Base-by-base conservation (phyloP, 768 basidiomycete genomes). In the Gloeopeniophorella convolvens region DNA sequence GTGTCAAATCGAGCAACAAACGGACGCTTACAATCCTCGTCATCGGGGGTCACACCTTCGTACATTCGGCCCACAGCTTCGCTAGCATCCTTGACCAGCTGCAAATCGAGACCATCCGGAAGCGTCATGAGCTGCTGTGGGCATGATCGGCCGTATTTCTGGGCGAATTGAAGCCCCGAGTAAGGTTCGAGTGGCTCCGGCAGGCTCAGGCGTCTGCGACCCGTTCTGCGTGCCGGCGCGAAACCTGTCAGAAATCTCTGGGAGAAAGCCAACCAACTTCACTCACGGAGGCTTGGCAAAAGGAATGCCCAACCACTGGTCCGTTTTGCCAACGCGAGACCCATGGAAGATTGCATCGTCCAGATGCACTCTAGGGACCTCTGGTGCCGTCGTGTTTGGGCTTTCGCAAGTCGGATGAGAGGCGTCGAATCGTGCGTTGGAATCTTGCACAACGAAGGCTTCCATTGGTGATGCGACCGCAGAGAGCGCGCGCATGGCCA, bases 281-380 rank as follows among this genome's bases (percentile, higher is more conserved):
- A 41, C 67, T 13, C 58, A 73, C 70, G 67, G 68, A 31, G 69
- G 65, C 16, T 64, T 53, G 7, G 70, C 68, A 36, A 66, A 73
- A 0, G 68, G 73, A 10, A 74, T 69, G 10, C 72, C 72, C 0
- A 71, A 59, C 48, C 68, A 73, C 18, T 58, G 45, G 7, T 58
- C 54, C 1, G 66, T 58, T 15, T 51, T 48, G 5, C 64, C 66
- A 1, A 51, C 52, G 7, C 53, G 21, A 0, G 54, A 5, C 2
- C 69, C 69, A 18, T 56, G 59, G 41, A 68, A 62, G 5, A 59
- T 59, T 2, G 62, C 67, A 8, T 45, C 51, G 28, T 63, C 59
- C 6, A 70, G 63, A n/a, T 35, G 46, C 15, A 68, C 64, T 13
- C 31, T 50, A 20, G 48, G 45, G 28, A 31, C 27, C 43, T 27